Conservation (phyloP, 352 stramenopile species). For the Pythium dissimile region DNA sequence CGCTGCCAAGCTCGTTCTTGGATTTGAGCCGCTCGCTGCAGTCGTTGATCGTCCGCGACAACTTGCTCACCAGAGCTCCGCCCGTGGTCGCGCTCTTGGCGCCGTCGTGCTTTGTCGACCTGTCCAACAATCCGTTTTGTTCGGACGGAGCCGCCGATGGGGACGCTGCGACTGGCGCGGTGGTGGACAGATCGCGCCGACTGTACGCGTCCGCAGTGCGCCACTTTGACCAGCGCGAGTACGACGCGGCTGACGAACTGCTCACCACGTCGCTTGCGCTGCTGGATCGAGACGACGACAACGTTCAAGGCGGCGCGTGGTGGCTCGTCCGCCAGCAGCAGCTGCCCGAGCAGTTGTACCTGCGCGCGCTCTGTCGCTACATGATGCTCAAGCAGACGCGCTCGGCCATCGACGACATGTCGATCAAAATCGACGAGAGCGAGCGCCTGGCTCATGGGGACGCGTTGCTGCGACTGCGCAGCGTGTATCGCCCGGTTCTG, state of each 20-base stretch:
- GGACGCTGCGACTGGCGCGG: too few species aligned
- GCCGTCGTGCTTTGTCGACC: conserved; percentile 37
- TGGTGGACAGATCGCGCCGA: too few species aligned
- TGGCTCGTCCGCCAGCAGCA: conserved; percentile 20
- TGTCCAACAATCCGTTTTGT: conserved; percentile 68
- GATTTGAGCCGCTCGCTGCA: conserved; percentile 29
- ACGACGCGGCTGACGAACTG: conserved; percentile 23
- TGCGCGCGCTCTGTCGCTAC: conserved; percentile 43
- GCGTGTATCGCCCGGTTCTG: neutral
- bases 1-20: conserved; percentile 49
- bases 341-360: conserved; percentile 29
- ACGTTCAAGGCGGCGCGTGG: conserved; percentile 12
- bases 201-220: conserved; percentile 26
- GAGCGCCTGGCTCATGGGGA: conserved; percentile 3
- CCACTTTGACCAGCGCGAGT: conserved; percentile 30
- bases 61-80: conserved; percentile 31
- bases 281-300: neutral
- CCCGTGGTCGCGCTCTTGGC: conserved; percentile 21
- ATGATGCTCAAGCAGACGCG: conserved; percentile 29
- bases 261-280: conserved; percentile 29
- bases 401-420: conserved; percentile 19
- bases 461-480: neutral
- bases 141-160: neutral
- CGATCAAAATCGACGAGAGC: conserved; percentile 4
- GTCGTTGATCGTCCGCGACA: conserved; percentile 45